Evolutionary conservation across 768 basidiomycete species (phyloP).

Genomic region (Fibroporia radiculosa): DNA sequence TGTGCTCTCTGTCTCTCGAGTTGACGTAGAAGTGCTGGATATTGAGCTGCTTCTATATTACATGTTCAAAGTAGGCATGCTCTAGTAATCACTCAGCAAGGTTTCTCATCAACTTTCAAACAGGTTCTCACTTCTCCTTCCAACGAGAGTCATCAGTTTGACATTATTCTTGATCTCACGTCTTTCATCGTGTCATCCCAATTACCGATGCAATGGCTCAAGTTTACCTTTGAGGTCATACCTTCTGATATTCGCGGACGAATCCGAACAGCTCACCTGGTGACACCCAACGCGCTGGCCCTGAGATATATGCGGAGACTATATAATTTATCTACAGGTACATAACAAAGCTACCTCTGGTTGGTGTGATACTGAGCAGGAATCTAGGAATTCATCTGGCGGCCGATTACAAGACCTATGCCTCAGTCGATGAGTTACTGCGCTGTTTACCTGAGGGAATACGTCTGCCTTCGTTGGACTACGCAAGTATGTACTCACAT

Average conservation of each 20-base stretch:
- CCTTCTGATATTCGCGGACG: slow-evolving; percentile 60
- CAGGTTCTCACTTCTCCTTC: slow-evolving; percentile 46
- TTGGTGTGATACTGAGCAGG: no score
- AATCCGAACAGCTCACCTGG: slow-evolving; percentile 54
- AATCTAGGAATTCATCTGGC: slow-evolving; percentile 15
- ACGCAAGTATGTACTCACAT: slow-evolving; percentile 44
- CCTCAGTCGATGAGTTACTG: slow-evolving; percentile 53
- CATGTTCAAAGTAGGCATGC: slow-evolving; percentile 55
- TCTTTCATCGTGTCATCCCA: slow-evolving; percentile 68
- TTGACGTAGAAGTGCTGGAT: slow-evolving; percentile 76
- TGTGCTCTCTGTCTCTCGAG: slow-evolving; percentile 54
- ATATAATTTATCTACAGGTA: slow-evolving; percentile 60
- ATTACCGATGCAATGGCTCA: slow-evolving; percentile 75
- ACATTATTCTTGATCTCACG: slow-evolving; percentile 79
- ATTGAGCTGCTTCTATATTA: slow-evolving; percentile 72
- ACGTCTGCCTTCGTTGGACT: slow-evolving; percentile 37
- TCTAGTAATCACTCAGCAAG: not conserved
- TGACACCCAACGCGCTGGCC: slow-evolving; percentile 67
- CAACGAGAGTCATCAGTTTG: slow-evolving; percentile 46
- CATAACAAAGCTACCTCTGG: no score
- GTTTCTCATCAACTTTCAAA: not conserved
- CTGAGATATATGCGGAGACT: slow-evolving; percentile 70
- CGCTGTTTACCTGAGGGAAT: slow-evolving; percentile 36
- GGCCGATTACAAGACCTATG: slow-evolving; percentile 43
- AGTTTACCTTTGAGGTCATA: slow-evolving; percentile 67